Base-by-base conservation (phyloP, 2,329 filamentous ascomycete genomes). In the Penicillium sp. region DNA sequence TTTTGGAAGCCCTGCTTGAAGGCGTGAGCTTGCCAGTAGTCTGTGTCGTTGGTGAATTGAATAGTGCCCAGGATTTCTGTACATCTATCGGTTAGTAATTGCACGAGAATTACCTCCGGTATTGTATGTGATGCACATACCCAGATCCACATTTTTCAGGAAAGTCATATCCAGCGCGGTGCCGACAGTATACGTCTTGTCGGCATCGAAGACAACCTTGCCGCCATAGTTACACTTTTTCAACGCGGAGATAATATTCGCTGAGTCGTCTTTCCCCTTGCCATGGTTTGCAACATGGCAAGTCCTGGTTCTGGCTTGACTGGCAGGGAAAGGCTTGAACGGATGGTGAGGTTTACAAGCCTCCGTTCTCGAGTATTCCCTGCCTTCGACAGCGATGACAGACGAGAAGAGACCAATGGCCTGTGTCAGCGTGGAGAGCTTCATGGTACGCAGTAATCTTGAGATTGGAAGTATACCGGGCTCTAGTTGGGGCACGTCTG, bases 1-100 rank as follows among this genome's bases (percentile, higher is more conserved):
- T 87, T 87, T 61, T 89, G 86, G 70, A 82, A 89, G 5, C 72
- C 74, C 24, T 85, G 83, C 49, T 79, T 79, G 75, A 88, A 88
- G 38, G 79, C 76, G 61, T 87, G 78, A 8, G 76, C 77, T 56
- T 85, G 78, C 86, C 86, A 89, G 69, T 88, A 89, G 57, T 82
- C 78, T 1, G 84, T 85, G 63, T 89, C 83, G 45, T 85, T 79
- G 49, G 80, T 81, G 70, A 89, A 89, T 50, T 80, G 74, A 18
- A 88, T 76, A 20, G 77, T 78, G 20, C 82, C 84, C 61, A 80
- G 78, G 53, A 84, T 79, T 55, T 82, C 81, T 81, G 51, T 20
- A 28, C 48, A 27, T 38, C 47, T 20, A 44, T 33, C 11, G 31
- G 16, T 50, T 24, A 51, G 46, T 22, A 39, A 0, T 22, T 38